Conservation (phyloP, 371 early-diverging fungal genomes). For the Rhizopus stolonifer region DNA sequence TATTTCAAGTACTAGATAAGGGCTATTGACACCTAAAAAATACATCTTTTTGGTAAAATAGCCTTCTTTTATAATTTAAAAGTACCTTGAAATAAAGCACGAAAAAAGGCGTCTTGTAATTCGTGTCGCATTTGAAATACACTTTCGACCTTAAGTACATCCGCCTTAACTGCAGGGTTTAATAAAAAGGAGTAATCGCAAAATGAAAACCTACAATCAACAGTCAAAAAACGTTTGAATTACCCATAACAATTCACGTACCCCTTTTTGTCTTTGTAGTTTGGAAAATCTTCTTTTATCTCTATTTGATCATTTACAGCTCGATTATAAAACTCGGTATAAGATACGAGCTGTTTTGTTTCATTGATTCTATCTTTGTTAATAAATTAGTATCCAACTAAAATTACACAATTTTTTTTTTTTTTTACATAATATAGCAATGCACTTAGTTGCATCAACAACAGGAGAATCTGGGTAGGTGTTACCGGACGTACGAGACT, state of each 20-base stretch:
- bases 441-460: slow-evolving; percentile 44
- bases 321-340: slow-evolving; percentile 72
- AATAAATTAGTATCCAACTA: too few relatives aligned
- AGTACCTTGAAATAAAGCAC: slow-evolving; percentile 76
- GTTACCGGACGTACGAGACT: slow-evolving; percentile 13
- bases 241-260: slow-evolving; percentile 10
- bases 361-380: slow-evolving; percentile 48
- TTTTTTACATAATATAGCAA: slow-evolving; percentile 43
- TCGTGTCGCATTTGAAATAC: slow-evolving; percentile 78
- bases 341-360: slow-evolving; percentile 40
- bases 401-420: not conserved
- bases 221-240: not conserved
- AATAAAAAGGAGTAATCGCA: slow-evolving; percentile 82
- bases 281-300: slow-evolving; percentile 81
- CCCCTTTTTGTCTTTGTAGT: slow-evolving; percentile 70
- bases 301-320: slow-evolving; percentile 74
- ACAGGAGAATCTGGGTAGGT: slow-evolving; percentile 43
- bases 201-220: slow-evolving; percentile 60
- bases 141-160: slow-evolving; percentile 78
- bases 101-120: slow-evolving; percentile 75
- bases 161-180: slow-evolving; percentile 76
- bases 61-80: not conserved
- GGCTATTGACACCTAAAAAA: slow-evolving; percentile 74
- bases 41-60: not conserved
- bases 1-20: slow-evolving; percentile 84